A percentile compares a stretch with the other conserved stretches of the same genome.
Evolutionary conservation across 1,284 basidiomycete genomes (phyloP).

Genomic region (Austropuccinia psidii): DNA sequence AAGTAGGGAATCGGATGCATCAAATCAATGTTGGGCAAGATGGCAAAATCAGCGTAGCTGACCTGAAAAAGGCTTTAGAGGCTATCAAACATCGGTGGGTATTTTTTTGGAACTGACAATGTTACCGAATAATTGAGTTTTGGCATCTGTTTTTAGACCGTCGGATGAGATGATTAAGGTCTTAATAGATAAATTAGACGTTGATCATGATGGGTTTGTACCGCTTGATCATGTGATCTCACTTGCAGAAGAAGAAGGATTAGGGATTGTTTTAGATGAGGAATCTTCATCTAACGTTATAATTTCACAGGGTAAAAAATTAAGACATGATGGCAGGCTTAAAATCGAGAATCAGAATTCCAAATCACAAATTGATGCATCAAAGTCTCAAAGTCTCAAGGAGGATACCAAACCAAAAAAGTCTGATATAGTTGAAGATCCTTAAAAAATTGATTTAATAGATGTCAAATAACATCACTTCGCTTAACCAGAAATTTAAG

Average conservation of each 20-base stretch:
- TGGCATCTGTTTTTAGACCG: slow-evolving; percentile 52
- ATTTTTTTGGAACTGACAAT: background rate
- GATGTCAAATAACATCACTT: too few species aligned
- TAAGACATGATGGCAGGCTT: background rate
- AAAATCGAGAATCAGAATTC: background rate
- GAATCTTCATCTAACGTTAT: slow-evolving; percentile 42
- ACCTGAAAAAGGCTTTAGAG: slow-evolving; percentile 79
- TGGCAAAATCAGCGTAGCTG: slow-evolving; percentile 81
- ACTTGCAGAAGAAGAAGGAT: slow-evolving; percentile 48
- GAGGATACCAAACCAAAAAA: slow-evolving; percentile 36
- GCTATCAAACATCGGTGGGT: slow-evolving; percentile 72
- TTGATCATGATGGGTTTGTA: slow-evolving; percentile 91
- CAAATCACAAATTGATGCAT: background rate
- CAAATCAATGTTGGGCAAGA: slow-evolving; percentile 87
- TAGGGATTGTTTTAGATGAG: slow-evolving; percentile 46
- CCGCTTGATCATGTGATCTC: slow-evolving; percentile 48
- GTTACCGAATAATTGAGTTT: background rate
- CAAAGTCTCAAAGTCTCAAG: background rate
- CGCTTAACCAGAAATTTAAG: too few species aligned
- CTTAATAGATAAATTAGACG: slow-evolving; percentile 87
- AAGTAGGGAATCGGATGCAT: slow-evolving; percentile 83
- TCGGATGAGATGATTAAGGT: slow-evolving; percentile 81
- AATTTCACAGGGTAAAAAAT: slow-evolving; percentile 40
- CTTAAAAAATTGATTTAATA: background rate
- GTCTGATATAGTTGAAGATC: slow-evolving; percentile 35